Base-by-base conservation (phyloP, 768 basidiomycete genomes). In the Cubamyces lactineus region DNA sequence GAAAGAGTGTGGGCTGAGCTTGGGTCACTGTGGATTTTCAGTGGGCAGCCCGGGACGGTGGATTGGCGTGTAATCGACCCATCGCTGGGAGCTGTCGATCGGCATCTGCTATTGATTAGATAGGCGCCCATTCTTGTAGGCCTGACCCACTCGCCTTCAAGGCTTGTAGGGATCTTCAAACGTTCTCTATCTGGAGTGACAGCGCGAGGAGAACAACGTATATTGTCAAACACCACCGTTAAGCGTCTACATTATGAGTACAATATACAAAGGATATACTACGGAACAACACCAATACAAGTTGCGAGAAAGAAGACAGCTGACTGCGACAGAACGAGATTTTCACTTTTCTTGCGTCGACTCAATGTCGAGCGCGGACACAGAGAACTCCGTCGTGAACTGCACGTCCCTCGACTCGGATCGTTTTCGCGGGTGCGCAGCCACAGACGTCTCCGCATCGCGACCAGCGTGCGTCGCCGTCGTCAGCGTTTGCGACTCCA, bases 401-500 rank as follows among this genome's bases (percentile, higher is more conserved):
- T 49, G 57, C 19, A 59, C 57, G 49, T 42, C 57, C 6, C 41
- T 21, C 40, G 41, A n/a, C 43, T 17, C 7, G 28, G 48, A 8
- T 1, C 16, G 40, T 21, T 59, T 59, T 16, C 40, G 34, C 6
- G 34, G 34, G 9, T 34, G 6, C 9, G 34, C 34, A 34, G 34
- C 34, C 28, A 28, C 7, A 28, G 28, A 28, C 28, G 7, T 28
- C 34, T 34, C 34, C 34, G 5, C 34, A 1, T 34, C 34, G 9
- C 34, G 34, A 34, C 9, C 34, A 11, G 6, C 5, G 34, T 6
- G 34, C 11, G 34, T 34, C 5, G 5, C 11, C 34, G 34, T 51
- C 34, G 63, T 64, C 30, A 64, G 43, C 49, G 58, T 59, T 24
- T 50, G 42, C 45, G 57, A 21, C n/a, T 51, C 24, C 53, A 64